Percentiles rank a stretch among this genome's conserved stretches.
Conservation (phyloP, 2,329 filamentous ascomycete genomes). For the Cladosporium velox region DNA sequence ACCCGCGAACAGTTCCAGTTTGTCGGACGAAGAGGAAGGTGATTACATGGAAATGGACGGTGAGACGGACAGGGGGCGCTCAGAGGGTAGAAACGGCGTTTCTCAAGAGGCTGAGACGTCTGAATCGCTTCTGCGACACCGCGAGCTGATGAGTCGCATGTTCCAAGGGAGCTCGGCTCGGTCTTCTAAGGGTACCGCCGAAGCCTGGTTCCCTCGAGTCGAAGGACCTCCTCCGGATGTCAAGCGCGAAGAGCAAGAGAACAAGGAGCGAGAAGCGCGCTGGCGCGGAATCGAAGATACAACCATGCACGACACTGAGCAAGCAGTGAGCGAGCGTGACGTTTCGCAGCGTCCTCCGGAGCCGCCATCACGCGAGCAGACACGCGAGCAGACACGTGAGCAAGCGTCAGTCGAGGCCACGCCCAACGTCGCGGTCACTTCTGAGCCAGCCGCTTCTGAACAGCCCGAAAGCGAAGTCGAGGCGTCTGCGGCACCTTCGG, state of each 20-base stretch:
- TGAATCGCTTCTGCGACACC: constrained; percentile 24
- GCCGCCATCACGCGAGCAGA: neutral
- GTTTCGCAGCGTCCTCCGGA: constrained; percentile 6
- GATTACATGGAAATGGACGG: constrained; percentile 14
- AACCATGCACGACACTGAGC: neutral
- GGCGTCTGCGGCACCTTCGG: neutral
- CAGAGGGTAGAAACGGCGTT: constrained; percentile 8
- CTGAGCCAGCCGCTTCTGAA: constrained; percentile 2
- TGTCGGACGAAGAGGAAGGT: constrained; percentile 21
- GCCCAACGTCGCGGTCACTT: neutral
- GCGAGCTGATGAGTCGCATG: constrained; percentile 36
- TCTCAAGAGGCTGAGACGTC: constrained; percentile 12
- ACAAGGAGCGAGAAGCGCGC: constrained; percentile 18
- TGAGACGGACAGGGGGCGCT: neutral
- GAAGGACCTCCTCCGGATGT: constrained; percentile 8
- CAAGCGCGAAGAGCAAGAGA: constrained; percentile 15
- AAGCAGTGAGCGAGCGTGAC: neutral
- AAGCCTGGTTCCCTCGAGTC: constrained; percentile 19
- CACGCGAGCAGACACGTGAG: neutral
- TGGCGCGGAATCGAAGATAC: constrained; percentile 16
- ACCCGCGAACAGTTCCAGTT: constrained; percentile 18
- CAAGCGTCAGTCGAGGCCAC: neutral
- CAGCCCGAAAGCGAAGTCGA: constrained; percentile 9
- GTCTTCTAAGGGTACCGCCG: constrained; percentile 12
- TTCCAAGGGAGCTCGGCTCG: constrained; percentile 22